Conservation (phyloP, 768 basidiomycete genomes). For the Austroboletus festivus region DNA sequence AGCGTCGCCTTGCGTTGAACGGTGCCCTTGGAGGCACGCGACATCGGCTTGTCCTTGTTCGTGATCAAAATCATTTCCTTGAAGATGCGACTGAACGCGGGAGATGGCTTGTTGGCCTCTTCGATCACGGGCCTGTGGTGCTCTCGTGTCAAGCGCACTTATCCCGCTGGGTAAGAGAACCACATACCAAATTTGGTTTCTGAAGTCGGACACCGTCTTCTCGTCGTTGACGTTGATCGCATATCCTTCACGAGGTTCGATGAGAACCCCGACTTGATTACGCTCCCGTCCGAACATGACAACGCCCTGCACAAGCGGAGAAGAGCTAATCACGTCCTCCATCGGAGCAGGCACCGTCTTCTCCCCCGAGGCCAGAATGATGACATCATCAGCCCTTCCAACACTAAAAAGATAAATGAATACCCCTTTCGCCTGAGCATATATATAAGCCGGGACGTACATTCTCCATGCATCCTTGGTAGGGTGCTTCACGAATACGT, state of each 20-base stretch:
- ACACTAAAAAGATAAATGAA: constrained; percentile 5
- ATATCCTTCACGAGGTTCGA: constrained; percentile 23
- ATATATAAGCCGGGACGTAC: not conserved
- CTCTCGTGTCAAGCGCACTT: not conserved
- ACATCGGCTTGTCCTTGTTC: constrained; percentile 37
- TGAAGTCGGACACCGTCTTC: constrained; percentile 9
- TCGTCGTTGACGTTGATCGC: constrained; percentile 14
- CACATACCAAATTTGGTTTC: constrained; percentile 26
- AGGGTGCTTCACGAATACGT: constrained; percentile 44
- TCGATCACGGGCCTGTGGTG: constrained; percentile 34
- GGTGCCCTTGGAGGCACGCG: constrained; percentile 34
- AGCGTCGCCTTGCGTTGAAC: constrained; percentile 15
- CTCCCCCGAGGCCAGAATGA: constrained; percentile 23
- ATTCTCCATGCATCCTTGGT: constrained; percentile 39
- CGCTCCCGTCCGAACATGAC: constrained; percentile 36
- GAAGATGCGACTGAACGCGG: constrained; percentile 41
- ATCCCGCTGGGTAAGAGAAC: not conserved
- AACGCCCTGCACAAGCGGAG: constrained; percentile 18
- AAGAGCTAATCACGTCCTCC: constrained; percentile 29
- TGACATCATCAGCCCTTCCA: constrained; percentile 37
- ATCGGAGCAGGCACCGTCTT: constrained; percentile 24
- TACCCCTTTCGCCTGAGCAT: not conserved
- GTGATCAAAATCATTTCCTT: constrained; percentile 52
- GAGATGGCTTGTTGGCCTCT: constrained; percentile 38
- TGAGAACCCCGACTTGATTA: constrained; percentile 32